A percentile compares a stretch with the other conserved stretches of the same genome.
Evolutionary conservation across 306 rosid species (phyloP).

Genomic region (Adenanthera pavonina): DNA sequence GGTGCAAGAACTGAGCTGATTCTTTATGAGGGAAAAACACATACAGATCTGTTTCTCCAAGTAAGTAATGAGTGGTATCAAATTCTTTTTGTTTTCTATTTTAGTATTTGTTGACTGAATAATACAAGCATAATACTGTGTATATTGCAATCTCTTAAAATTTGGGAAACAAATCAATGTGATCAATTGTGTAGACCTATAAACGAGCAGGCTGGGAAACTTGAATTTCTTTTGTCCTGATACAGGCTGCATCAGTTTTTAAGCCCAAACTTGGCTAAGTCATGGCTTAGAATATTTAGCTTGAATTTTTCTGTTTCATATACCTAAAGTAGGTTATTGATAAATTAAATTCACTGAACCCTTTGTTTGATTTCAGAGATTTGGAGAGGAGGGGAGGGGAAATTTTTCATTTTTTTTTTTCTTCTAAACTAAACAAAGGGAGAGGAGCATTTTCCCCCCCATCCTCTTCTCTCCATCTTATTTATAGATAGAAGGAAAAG

Average conservation of each 20-base stretch:
- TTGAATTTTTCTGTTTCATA: slow-evolving; percentile 4
- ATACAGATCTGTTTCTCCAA: slow-evolving; percentile 96
- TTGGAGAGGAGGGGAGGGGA: too few species aligned
- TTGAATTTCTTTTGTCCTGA: neutral
- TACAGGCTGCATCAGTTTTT: slow-evolving; percentile 2
- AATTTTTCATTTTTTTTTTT: too few species aligned
- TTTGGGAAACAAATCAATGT: neutral
- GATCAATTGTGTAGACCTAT: neutral
- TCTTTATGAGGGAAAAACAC: slow-evolving; percentile 84
- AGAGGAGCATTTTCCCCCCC: too few species aligned
- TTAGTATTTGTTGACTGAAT: neutral
- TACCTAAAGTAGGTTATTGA: neutral
- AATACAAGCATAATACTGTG: neutral
- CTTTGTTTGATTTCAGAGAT: too few species aligned
- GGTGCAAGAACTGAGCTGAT: slow-evolving; percentile 75
- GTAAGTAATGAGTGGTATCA: slow-evolving; percentile 50
- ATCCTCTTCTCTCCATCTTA: too few species aligned
- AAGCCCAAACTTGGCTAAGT: neutral
- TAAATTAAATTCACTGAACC: neutral
- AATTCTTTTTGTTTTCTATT: slow-evolving; percentile 13
- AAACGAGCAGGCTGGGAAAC: neutral
- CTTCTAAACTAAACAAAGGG: too few species aligned
- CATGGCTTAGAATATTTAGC: neutral
- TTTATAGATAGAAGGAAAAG: too few species aligned
- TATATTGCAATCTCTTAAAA: neutral